Evolutionary conservation across 2,329 filamentous ascomycete genomes (phyloP), one percentile per base, ranked within the genome.

Genomic region (Verticillium nonalfalfae): DNA sequence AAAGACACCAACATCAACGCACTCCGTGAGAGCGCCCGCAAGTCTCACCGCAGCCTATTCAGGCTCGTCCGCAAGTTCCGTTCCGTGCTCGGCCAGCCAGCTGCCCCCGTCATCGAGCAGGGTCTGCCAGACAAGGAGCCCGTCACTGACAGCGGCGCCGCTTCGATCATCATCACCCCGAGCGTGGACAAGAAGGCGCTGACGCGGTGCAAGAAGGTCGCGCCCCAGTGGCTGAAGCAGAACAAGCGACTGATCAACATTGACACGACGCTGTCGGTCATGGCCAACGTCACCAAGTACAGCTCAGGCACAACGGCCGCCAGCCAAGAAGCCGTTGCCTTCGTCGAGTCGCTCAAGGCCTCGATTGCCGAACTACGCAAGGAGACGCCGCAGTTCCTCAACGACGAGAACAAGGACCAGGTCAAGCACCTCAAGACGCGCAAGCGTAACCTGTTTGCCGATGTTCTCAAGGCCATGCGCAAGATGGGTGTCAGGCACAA

Each of bases 1-100:
- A 97, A 96, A 73, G 95, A 99, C 68, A 97, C 91, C 26, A 99
- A 98, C 69, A 96, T 99, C 64, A 89, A 89, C 57, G 91, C 92
- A 1, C 79, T 99, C 15, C 86, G 89, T 66, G 93, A 97, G 70
- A 98, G 94, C 73, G 93, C 95, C 1, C 89, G 90, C 68, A 89
- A 89, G 63, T 97, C 93, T 21, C 95, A 99, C 71, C 86, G 90
- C 69, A 97, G 97, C 74, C 83, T 99, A 1, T 97, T 97, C 78
- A 91, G 91, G 68, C 81, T 97, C 39, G 90, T 99, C 55, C 85
- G 91, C 60, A 98, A 97, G 76, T 99, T 97, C 76, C 87, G 95
- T 52, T 82, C 82, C 18, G 76, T 96, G 11, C 81, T 99, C 18
- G 87, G 87, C 21, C 90, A 93, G 71, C 86, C 93, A 5, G 88